Percentiles rank a stretch among this genome's conserved stretches.
phyloP scores from a whole-genome alignment of 1,284 basidiomycete species.

The Naganishia albida region DNA sequence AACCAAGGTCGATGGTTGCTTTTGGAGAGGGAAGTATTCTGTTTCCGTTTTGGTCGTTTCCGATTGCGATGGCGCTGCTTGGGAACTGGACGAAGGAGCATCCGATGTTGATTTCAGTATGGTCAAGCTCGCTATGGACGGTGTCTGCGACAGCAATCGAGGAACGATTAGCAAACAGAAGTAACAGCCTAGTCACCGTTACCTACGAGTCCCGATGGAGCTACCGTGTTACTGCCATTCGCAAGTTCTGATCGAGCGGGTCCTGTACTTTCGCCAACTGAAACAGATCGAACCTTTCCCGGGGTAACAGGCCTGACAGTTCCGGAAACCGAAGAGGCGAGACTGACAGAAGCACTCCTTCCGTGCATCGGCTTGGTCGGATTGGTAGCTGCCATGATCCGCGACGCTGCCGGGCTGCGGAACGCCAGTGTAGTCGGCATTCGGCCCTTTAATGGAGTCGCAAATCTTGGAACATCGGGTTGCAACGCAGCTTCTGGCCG shows the following conservation, averaged over 20 bases:
- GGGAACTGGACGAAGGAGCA: too few species aligned
- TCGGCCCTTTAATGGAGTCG: constrained; percentile 14
- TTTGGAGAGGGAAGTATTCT: background rate
- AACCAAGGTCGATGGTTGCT: background rate
- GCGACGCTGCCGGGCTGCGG: constrained; percentile 8
- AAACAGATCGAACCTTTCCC: constrained; percentile 6
- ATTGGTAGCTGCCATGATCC: constrained; percentile 10
- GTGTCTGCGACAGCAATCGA: background rate
- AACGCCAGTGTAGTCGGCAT: constrained; percentile 1
- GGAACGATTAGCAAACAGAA: too few species aligned
- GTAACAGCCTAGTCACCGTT: too few species aligned
- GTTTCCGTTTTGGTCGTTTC: background rate
- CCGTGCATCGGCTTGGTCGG: constrained; percentile 4
- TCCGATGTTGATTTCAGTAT: background rate
- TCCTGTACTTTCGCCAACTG: background rate
- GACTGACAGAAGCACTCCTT: constrained; percentile 9
- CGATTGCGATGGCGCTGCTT: background rate
- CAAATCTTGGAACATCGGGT: background rate
- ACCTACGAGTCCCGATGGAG: constrained; percentile 1
- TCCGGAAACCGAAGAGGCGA: background rate
- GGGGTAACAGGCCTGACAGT: constrained; percentile 8
- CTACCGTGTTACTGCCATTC: too few species aligned
- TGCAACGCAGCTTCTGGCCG: background rate
- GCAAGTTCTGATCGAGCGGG: background rate
- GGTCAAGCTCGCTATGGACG: background rate